Evolutionary conservation across 1,139 yeast species (phyloP).

Genomic region (Kurtzmaniella natalensis): DNA sequence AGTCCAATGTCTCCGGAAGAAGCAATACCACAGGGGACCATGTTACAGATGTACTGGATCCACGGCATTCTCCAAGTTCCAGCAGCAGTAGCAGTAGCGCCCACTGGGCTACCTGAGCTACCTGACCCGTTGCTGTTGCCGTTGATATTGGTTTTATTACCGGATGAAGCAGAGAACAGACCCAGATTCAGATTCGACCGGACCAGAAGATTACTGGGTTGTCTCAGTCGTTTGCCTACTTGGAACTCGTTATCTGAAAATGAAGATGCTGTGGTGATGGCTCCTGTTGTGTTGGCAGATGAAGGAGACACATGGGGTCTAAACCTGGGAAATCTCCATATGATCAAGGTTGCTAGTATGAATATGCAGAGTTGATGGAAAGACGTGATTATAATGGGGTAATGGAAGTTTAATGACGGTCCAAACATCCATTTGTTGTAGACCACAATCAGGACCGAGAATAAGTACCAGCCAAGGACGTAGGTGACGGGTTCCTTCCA

Average conservation of each 20-base stretch:
- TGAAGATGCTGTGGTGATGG: no score
- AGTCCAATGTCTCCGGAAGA: constrained; percentile 93
- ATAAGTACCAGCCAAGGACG: constrained; percentile 49
- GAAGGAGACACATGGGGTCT: constrained; percentile 28
- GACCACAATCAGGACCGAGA: constrained; percentile 72
- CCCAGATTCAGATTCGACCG: background rate
- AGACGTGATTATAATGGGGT: constrained; percentile 79
- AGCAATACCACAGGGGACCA: constrained; percentile 83
- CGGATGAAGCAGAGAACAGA: background rate
- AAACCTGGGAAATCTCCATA: constrained; percentile 44
- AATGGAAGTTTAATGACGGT: constrained; percentile 63
- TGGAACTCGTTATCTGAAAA: no score
- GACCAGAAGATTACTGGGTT: no score
- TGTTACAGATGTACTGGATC: constrained; percentile 44
- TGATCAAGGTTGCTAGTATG: constrained; percentile 37
- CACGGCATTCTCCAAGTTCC: constrained; percentile 15
- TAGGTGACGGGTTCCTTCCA: constrained; percentile 18
- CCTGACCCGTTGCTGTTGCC: background rate
- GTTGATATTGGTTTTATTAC: background rate
- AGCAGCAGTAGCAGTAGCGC: constrained; percentile 2
- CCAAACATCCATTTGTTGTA: constrained; percentile 99
- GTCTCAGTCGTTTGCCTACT: no score
- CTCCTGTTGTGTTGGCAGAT: no score
- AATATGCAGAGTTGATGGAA: constrained; percentile 78
- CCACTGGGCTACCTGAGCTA: background rate